phyloP scores from a whole-genome alignment of 495 filamentous ascomycete genomes.

The Patellaria atrata region DNA sequence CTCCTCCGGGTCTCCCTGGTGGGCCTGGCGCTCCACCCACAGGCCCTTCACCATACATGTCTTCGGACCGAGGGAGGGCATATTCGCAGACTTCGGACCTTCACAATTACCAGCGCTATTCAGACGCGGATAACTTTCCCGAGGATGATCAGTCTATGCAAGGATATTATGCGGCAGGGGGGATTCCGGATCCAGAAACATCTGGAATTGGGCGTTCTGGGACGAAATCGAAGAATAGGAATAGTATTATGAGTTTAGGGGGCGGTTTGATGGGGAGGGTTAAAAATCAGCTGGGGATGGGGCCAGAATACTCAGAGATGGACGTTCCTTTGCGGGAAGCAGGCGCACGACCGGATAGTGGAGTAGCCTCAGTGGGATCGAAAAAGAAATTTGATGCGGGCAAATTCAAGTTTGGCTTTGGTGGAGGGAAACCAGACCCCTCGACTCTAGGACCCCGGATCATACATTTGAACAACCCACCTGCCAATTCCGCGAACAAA shows the following conservation, averaged over 20 bases:
- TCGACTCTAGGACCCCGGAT: conserved; percentile 82
- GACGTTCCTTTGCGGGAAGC: conserved; percentile 85
- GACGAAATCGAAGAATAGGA: conserved; percentile 55
- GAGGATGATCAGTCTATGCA: conserved; percentile 60
- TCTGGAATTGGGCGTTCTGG: conserved; percentile 29
- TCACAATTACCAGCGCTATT: conserved; percentile 80
- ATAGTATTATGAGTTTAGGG: conserved; percentile 74
- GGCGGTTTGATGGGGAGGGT: conserved; percentile 74
- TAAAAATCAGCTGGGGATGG: conserved; percentile 87
- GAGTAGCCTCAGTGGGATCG: conserved; percentile 22
- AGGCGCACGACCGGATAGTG: conserved; percentile 33
- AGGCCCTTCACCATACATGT: conserved; percentile 24
- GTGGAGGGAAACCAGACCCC: conserved; percentile 69
- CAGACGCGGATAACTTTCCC: conserved; percentile 63
- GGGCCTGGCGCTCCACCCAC: conserved; percentile 31
- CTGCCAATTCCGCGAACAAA: conserved; percentile 75
- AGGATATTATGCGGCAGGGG: conserved; percentile 43
- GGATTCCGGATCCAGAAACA: conserved; percentile 46
- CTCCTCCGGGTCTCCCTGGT: conserved; percentile 37
- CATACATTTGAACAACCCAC: conserved; percentile 95
- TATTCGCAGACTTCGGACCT: conserved; percentile 80
- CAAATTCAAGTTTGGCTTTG: conserved; percentile 92
- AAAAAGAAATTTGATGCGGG: conserved; percentile 49
- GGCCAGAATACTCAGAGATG: conserved; percentile 91
- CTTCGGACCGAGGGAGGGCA: conserved; percentile 29